Conservation (phyloP, 1,284 basidiomycete genomes). For the Phylloporus sp. region DNA sequence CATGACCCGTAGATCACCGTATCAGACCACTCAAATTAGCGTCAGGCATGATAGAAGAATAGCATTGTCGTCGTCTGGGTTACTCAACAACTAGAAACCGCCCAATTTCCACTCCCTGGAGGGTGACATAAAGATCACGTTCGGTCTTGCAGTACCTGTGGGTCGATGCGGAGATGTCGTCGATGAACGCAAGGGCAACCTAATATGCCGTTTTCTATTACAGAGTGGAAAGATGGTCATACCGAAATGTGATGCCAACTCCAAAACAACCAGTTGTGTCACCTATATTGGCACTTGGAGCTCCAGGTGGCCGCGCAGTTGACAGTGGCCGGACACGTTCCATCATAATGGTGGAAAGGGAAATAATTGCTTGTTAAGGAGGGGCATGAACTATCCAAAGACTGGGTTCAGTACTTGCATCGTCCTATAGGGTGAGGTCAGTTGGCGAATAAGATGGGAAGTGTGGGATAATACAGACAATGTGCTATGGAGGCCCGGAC, state of each 20-base stretch:
- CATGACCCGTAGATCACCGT: constrained; percentile 65
- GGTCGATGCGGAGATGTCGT: constrained; percentile 84
- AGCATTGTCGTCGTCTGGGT: constrained; percentile 76
- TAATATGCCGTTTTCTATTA: constrained; percentile 41
- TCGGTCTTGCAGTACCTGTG: constrained; percentile 85
- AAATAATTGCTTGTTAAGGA: constrained; percentile 64
- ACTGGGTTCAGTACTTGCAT: constrained; percentile 82
- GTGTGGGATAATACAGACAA: constrained; percentile 40
- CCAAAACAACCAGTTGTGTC: constrained; percentile 93
- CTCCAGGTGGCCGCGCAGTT: constrained; percentile 52
- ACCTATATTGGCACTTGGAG: constrained; percentile 67
- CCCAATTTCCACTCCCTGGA: constrained; percentile 97
- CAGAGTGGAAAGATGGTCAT: constrained; percentile 15
- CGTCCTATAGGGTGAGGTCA: constrained; percentile 70
- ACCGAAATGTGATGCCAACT: constrained; percentile 91
- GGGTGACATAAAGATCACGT: constrained; percentile 87
- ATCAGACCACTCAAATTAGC: constrained; percentile 57
- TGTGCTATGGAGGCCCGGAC: too few relatives aligned
- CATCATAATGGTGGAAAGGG: constrained; percentile 93
- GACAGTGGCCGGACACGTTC: constrained; percentile 88
- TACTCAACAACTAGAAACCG: constrained; percentile 92
- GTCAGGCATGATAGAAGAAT: constrained; percentile 50
- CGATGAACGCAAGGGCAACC: constrained; percentile 92
- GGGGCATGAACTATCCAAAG: constrained; percentile 83
- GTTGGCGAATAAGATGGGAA: constrained; percentile 17